Percentiles rank a stretch among this genome's conserved stretches.
These are phyloP conservation scores for Irpex lacteus DNA, from an alignment of 1,284 basidiomycete genomes.

Conservation along the genomic window DNA sequence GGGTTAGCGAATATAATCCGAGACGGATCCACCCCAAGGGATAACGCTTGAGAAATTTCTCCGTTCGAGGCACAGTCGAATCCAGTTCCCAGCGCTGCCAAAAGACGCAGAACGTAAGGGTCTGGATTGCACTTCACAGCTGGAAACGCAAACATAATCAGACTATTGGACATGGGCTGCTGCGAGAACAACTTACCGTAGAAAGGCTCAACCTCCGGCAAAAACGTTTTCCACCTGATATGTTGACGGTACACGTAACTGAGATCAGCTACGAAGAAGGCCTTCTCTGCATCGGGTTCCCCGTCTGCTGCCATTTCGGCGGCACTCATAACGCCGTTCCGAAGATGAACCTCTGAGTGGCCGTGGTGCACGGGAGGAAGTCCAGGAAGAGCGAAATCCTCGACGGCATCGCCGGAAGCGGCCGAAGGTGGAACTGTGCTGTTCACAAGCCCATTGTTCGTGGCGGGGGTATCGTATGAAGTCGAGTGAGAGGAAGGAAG, in stretches of 20 bases:
- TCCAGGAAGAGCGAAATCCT: slow-evolving; percentile 52
- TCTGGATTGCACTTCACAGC: slow-evolving; percentile 99
- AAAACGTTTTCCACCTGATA: slow-evolving; percentile 76
- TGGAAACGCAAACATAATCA: slow-evolving; percentile 25
- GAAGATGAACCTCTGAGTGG: slow-evolving; percentile 68
- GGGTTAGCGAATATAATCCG: slow-evolving; percentile 99
- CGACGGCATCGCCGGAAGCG: slow-evolving; percentile 23
- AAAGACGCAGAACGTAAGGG: slow-evolving; percentile 87
- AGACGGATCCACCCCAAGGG: slow-evolving; percentile 68
- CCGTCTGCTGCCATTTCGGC: slow-evolving; percentile 46
- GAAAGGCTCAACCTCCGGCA: slow-evolving; percentile 90
- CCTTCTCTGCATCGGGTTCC: slow-evolving; percentile 80
- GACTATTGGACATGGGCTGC: slow-evolving; percentile 15
- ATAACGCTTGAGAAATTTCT: slow-evolving; percentile 86
- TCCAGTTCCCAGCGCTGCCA: slow-evolving; percentile 86
- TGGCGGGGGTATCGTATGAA: slow-evolving; percentile 28
- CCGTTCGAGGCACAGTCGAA: slow-evolving; percentile 99
- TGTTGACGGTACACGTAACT: slow-evolving; percentile 87
- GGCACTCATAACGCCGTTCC: slow-evolving; percentile 69
- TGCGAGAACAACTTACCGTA: slow-evolving; percentile 60
- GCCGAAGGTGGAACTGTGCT: slow-evolving; percentile 30
- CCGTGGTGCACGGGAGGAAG: slow-evolving; percentile 67
- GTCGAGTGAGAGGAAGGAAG: slow-evolving; percentile 29
- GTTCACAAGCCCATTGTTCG: slow-evolving; percentile 31
- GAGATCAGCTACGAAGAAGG: slow-evolving; percentile 96